Evolutionary conservation across 2,329 filamentous ascomycete species (phyloP).

Genomic region (Ophiostoma sp.): DNA sequence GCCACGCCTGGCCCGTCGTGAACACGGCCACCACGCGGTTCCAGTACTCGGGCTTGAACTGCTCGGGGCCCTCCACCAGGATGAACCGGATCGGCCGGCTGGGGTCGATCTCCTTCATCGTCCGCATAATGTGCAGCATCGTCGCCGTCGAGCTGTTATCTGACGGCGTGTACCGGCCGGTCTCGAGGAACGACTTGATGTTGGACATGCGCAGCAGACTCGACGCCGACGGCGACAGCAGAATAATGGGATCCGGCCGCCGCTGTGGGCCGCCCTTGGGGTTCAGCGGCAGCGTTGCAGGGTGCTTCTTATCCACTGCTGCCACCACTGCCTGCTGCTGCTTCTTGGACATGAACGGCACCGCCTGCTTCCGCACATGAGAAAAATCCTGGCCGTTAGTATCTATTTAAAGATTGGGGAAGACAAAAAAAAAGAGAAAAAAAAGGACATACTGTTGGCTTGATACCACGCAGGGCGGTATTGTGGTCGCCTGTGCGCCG

Average conservation of each 20-base stretch:
- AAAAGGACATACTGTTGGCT: constrained; percentile 67
- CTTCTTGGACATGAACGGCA: constrained; percentile 66
- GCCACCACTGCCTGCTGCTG: constrained; percentile 33
- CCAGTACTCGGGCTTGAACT: constrained; percentile 99
- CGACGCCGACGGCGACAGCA: constrained; percentile 91
- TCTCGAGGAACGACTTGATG: constrained; percentile 87
- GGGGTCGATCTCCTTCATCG: constrained; percentile 65
- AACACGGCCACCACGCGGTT: constrained; percentile 91
- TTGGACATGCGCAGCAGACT: constrained; percentile 93
- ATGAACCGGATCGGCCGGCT: constrained; percentile 81
- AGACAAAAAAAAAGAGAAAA: background rate
- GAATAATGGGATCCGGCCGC: constrained; percentile 79
- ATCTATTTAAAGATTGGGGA: background rate
- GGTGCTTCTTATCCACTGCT: constrained; percentile 41
- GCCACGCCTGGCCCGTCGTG: constrained; percentile 95
- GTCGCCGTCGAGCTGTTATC: constrained; percentile 66
- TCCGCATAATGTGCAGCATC: constrained; percentile 79
- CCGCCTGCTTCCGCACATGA: constrained; percentile 79
- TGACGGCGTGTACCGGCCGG: constrained; percentile 73
- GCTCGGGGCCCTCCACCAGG: constrained; percentile 84
- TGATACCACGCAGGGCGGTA: constrained; percentile 76
- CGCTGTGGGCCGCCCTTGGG: constrained; percentile 43
- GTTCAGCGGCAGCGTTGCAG: constrained; percentile 48
- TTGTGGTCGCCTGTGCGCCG: constrained; percentile 90
- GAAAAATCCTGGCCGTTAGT: constrained; percentile 72